Evolutionary conservation across 2,329 filamentous ascomycete genomes (phyloP), one percentile per base, ranked within the genome.

Genomic region (Cadophora malorum): DNA sequence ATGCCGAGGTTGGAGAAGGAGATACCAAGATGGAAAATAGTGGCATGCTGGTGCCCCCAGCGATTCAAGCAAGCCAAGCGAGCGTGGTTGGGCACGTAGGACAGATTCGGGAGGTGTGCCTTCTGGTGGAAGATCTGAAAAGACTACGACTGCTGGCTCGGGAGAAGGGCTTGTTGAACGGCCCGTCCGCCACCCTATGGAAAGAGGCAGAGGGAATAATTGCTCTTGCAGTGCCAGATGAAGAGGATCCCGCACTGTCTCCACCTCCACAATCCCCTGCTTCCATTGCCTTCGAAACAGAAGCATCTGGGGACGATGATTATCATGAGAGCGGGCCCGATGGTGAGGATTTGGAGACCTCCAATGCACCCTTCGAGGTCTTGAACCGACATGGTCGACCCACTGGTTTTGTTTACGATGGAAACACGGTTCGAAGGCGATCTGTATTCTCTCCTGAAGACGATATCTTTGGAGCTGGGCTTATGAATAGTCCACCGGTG

Each of bases 151-250:
- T 90, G 14, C 87, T 91, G 49, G 92, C 90, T 6, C 86, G 87
- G 21, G 86, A 90, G 55, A 85, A 93, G 76, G 84, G 88, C 50
- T 85, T 95, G 75, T 79, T 87, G 19, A 80, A 85, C 68, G 90
- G 91, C 7, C 77, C 84, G 6, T 84, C 88, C 25, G 83, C 84
- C 14, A 81, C 82, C 14, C 82, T 92, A 58, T 96, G 92, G 91
- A 88, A 89, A 74, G 92, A 96, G 77, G 92, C 93, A 1, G 91
- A 96, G 77, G 92, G 91, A 16, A 94, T 96, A 79, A 96, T 96
- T 76, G 91, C 92, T 41, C 82, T 96, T n/a, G 93, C 92, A 56
- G 90, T 88, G 1, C 88, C 89, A 1, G 88, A 91, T 69, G 86
- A 88, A 47, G 88, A 91, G 59, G 82, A 86, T 59, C 62, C 67